Conservation (phyloP, 2,329 filamentous ascomycete genomes). For the Neonectria hederae region DNA sequence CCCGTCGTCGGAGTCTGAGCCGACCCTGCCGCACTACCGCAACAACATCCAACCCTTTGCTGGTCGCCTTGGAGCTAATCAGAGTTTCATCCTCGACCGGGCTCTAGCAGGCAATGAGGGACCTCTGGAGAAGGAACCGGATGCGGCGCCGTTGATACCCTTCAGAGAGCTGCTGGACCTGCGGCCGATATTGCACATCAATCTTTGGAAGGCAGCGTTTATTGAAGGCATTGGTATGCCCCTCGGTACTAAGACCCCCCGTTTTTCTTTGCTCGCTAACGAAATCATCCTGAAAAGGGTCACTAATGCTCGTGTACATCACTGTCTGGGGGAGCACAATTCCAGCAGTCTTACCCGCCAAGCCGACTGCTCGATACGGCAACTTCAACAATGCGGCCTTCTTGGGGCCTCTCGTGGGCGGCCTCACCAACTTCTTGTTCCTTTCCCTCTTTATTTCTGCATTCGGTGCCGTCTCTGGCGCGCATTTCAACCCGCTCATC, state of each 20-base stretch:
- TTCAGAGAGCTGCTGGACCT: constrained; percentile 48
- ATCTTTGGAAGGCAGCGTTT: constrained; percentile 53
- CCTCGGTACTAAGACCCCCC: no score
- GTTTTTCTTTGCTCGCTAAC: no score
- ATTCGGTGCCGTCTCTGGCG: constrained; percentile 59
- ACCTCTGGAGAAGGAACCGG: constrained; percentile 46
- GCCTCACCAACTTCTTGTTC: constrained; percentile 44
- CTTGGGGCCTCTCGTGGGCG: constrained; percentile 43
- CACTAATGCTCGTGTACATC: constrained; percentile 35
- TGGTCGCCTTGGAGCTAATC: constrained; percentile 36
- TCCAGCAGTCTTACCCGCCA: constrained; percentile 19
- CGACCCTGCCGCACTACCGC: constrained; percentile 17
- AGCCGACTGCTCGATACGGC: constrained; percentile 28
- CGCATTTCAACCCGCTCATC: constrained; percentile 64
- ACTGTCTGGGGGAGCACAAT: constrained; percentile 31
- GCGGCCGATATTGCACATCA: constrained; percentile 44
- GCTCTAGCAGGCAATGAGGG: constrained; percentile 14
- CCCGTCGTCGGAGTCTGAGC: neutral
- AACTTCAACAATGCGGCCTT: constrained; percentile 42
- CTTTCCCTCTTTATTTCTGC: constrained; percentile 61
- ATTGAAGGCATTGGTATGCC: constrained; percentile 52
- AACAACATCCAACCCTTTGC: constrained; percentile 29
- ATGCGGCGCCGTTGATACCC: constrained; percentile 53
- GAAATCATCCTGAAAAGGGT: no score
- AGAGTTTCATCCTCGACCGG: constrained; percentile 17